Evolutionary conservation across 768 basidiomycete genomes (phyloP).

Genomic region (Xerocomellus amylosporus): DNA sequence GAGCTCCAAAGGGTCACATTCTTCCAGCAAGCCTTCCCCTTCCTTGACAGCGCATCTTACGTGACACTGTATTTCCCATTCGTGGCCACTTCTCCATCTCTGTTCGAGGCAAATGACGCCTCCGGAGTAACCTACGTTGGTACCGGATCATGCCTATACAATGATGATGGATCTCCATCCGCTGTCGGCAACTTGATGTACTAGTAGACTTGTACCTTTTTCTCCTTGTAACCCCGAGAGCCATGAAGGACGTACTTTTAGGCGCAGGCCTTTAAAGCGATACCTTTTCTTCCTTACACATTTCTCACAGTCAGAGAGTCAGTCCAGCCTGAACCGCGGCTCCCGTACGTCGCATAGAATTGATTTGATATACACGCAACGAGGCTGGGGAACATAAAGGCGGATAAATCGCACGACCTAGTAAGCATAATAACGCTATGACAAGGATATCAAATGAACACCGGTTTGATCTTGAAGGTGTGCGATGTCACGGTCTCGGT

Average conservation of each 20-base stretch:
- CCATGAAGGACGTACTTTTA: neutral
- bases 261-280: neutral
- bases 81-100: conserved; percentile 31
- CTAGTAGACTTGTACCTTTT: neutral
- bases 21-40: conserved; percentile 34
- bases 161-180: conserved; percentile 27
- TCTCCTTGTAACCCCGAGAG: neutral
- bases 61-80: conserved; percentile 39
- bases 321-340: too few species aligned
- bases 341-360: neutral
- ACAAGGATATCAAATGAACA: neutral
- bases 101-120: conserved; percentile 23
- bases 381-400: too few species aligned
- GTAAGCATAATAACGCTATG: neutral
- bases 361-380: neutral
- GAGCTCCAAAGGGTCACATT: conserved; percentile 26
- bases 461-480: neutral
- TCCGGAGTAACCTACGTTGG: conserved; percentile 17
- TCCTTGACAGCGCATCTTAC: conserved; percentile 32
- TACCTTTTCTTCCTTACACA: neutral
- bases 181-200: conserved; percentile 25
- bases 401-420: neutral
- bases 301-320: neutral
- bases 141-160: conserved; percentile 34
- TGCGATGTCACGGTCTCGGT: too few species aligned